Evolutionary conservation across 2,329 filamentous ascomycete species (phyloP).

Genomic region (Phyllosticta citrichinensis): DNA sequence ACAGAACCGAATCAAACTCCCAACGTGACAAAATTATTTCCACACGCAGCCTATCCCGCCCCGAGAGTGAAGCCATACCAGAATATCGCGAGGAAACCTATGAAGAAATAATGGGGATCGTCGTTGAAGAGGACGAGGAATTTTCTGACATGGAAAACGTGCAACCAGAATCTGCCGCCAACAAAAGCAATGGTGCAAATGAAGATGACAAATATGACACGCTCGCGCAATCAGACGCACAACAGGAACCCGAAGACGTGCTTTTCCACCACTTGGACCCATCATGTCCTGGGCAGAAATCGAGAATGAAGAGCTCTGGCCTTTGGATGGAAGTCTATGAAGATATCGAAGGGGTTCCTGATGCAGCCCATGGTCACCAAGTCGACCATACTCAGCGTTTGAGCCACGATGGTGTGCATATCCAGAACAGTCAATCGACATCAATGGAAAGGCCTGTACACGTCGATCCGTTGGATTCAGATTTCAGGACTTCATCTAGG

Average conservation of each 20-base stretch:
- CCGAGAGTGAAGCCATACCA: not conserved
- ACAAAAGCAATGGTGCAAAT: not conserved
- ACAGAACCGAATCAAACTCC: not conserved
- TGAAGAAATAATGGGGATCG: not conserved
- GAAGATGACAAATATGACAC: not conserved
- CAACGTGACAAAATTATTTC: not conserved
- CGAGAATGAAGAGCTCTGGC: slow-evolving; percentile 3
- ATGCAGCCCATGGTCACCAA: not conserved
- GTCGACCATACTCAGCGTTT: not conserved
- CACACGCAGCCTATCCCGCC: not conserved
- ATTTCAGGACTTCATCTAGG: not conserved
- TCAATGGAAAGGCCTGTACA: not conserved
- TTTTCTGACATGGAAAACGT: not conserved
- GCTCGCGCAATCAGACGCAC: not conserved
- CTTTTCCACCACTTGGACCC: not conserved
- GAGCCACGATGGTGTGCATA: not conserved
- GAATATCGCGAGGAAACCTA: not conserved
- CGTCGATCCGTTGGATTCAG: not conserved
- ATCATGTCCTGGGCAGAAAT: slow-evolving; percentile 4
- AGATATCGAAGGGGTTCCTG: slow-evolving; percentile 1
- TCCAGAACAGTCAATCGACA: not conserved
- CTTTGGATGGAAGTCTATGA: slow-evolving; percentile 10
- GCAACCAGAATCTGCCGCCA: not conserved
- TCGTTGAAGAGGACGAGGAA: not conserved
- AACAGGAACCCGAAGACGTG: not conserved